Conservation (phyloP, 495 filamentous ascomycete species). For the Xylaria castorea region DNA sequence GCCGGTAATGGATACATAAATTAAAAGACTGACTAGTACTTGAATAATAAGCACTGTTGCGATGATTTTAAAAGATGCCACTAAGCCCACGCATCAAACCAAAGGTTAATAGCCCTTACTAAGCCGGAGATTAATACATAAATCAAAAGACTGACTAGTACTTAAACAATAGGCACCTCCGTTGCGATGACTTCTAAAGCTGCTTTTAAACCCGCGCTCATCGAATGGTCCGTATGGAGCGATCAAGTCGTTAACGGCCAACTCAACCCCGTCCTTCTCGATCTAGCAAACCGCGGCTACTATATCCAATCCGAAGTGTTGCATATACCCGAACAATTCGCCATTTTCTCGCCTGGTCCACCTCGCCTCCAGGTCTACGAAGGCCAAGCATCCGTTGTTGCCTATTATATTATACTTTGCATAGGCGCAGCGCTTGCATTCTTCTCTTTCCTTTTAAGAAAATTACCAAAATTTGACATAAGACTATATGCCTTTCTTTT, state of each 20-base stretch:
- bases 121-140: background rate
- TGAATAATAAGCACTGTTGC: background rate
- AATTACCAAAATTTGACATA: background rate
- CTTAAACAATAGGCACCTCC: background rate
- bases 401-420: conserved; percentile 22
- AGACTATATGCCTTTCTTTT: background rate
- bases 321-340: conserved; percentile 40
- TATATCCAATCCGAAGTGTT: conserved; percentile 39
- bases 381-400: conserved; percentile 25
- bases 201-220: background rate
- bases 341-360: conserved; percentile 42
- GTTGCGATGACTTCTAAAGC: conserved; percentile 1
- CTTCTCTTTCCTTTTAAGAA: background rate
- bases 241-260: conserved; percentile 8
- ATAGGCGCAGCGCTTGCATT: background rate
- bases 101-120: background rate
- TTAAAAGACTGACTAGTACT: background rate
- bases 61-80: background rate
- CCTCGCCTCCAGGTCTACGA: conserved; percentile 40
- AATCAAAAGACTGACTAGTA: background rate
- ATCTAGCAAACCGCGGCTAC: conserved; percentile 38
- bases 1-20: background rate
- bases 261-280: conserved; percentile 41
- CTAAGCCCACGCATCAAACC: background rate
- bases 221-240: conserved; percentile 14